Conservation (phyloP, 176 grass and related monocot genomes). For the Saccharum officinarum region DNA sequence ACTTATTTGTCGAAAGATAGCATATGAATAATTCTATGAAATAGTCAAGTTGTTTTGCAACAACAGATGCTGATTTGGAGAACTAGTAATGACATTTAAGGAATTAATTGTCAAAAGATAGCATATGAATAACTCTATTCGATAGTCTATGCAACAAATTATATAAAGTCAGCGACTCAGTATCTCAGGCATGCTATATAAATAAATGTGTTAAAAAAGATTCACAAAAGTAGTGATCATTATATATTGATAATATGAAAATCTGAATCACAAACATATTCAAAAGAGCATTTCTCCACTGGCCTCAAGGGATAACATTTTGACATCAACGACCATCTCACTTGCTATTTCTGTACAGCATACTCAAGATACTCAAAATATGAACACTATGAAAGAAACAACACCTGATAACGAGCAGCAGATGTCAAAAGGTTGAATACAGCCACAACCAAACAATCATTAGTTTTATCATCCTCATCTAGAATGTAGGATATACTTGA, state of each 20-base stretch:
- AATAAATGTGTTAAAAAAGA: background rate
- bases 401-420: constrained; percentile 84
- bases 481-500: constrained; percentile 56
- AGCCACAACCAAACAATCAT: constrained; percentile 50
- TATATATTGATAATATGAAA: background rate
- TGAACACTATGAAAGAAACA: constrained; percentile 16
- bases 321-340: background rate
- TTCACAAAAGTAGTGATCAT: background rate
- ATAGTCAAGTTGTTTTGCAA: background rate
- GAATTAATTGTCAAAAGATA: background rate
- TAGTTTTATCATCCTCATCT: constrained; percentile 43
- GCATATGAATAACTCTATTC: background rate
- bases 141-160: background rate
- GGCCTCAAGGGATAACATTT: background rate
- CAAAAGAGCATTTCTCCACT: background rate
- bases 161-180: background rate
- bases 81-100: background rate
- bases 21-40: background rate
- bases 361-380: constrained; percentile 17
- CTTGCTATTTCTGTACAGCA: background rate
- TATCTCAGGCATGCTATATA: background rate
- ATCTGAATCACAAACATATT: background rate
- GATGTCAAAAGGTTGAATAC: constrained; percentile 75
- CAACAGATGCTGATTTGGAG: background rate
- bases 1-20: background rate